These are phyloP conservation scores for Nitzschia sp. DNA, from an alignment of 108 stramenopile genomes.

Conservation along the genomic window DNA sequence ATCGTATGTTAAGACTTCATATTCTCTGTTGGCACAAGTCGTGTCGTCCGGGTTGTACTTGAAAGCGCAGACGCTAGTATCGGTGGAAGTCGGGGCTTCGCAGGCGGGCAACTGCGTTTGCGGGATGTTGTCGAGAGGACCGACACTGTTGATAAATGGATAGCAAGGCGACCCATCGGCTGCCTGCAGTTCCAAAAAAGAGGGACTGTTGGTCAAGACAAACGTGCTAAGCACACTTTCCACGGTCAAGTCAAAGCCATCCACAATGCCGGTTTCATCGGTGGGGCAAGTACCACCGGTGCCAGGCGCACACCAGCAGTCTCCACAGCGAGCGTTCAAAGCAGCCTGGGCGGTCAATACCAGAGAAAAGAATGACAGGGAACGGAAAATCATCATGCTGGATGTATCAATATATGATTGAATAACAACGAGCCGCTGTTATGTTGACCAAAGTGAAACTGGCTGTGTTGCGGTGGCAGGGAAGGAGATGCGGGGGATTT, in stretches of 20 bases:
- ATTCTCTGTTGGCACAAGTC: slow-evolving; percentile 20
- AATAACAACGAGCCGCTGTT: no score
- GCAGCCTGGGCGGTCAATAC: neutral
- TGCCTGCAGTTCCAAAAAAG: slow-evolving; percentile 23
- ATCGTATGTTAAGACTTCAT: slow-evolving; percentile 26
- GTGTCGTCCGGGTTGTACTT: slow-evolving; percentile 18
- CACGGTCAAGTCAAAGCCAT: slow-evolving; percentile 3
- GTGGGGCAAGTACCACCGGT: slow-evolving; percentile 13
- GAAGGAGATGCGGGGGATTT: no score
- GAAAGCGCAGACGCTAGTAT: slow-evolving; percentile 26
- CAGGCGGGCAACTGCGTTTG: slow-evolving; percentile 23
- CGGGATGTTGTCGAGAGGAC: neutral
- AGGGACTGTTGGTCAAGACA: slow-evolving; percentile 14
- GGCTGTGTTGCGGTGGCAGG: no score
- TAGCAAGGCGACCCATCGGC: slow-evolving; percentile 22
- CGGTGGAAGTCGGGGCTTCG: neutral
- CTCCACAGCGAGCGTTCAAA: slow-evolving; percentile 21
- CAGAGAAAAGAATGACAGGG: no score
- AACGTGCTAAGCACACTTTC: neutral
- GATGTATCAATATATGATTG: no score
- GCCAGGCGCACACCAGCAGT: slow-evolving; percentile 29
- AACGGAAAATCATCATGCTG: no score
- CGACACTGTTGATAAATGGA: slow-evolving; percentile 30
- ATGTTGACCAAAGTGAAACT: no score
- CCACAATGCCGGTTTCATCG: slow-evolving; percentile 21